Evolutionary conservation across 192 early-diverging fungal species (phyloP).

Genomic region (Helicostylum pulchrum): DNA sequence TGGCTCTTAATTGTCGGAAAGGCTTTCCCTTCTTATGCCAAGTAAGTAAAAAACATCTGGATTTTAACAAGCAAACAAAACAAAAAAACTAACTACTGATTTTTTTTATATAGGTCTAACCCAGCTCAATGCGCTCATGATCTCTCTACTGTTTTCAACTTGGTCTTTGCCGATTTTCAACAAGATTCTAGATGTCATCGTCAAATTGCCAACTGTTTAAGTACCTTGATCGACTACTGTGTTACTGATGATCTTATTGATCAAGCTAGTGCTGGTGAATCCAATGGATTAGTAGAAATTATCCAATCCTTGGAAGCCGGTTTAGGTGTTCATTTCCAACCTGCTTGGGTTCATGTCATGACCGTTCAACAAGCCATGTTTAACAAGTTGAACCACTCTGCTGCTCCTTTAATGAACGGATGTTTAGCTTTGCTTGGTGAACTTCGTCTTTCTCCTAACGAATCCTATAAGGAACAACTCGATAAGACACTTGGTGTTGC

Average conservation of each 20-base stretch:
- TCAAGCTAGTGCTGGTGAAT: constrained; percentile 41
- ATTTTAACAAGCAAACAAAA: background rate
- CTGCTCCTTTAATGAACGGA: constrained; percentile 56
- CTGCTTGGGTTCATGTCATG: constrained; percentile 84
- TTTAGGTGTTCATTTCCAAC: constrained; percentile 75
- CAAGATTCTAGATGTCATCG: constrained; percentile 44
- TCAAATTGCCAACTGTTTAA: constrained; percentile 66
- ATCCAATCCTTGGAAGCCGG: constrained; percentile 50
- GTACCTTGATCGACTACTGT: constrained; percentile 66
- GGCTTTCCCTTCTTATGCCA: constrained; percentile 69
- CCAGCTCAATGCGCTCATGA: constrained; percentile 46
- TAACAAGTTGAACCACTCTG: constrained; percentile 61
- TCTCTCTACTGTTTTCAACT: constrained; percentile 53
- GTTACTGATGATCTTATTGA: constrained; percentile 76
- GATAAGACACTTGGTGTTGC: constrained; percentile 80
- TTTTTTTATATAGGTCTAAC: constrained; percentile 34
- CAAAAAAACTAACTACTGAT: background rate
- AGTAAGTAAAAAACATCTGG: constrained; percentile 26
- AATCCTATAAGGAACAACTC: constrained; percentile 83
- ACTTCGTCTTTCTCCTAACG: constrained; percentile 79
- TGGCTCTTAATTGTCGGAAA: constrained; percentile 82
- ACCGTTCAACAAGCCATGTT: constrained; percentile 72
- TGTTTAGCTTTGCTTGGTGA: constrained; percentile 63
- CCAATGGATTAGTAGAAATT: constrained; percentile 46
- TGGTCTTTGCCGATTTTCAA: constrained; percentile 66